Base-by-base conservation (phyloP, 2,329 filamentous ascomycete species). In the Nectriaceae sp. region DNA sequence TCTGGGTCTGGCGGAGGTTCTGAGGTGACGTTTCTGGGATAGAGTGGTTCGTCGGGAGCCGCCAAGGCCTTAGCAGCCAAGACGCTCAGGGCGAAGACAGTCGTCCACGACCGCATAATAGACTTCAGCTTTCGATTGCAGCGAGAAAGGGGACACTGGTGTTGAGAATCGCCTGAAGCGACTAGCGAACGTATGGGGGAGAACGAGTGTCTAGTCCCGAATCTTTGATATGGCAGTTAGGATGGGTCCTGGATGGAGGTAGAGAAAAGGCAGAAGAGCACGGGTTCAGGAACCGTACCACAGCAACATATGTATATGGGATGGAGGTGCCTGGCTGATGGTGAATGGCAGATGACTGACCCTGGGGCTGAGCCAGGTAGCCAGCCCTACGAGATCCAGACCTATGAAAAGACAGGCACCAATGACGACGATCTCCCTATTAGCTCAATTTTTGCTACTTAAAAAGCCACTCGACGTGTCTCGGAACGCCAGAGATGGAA, bases 311-410 rank as follows among this genome's bases (percentile, higher is more conserved):
- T 61, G 48, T 49, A 57, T 44, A 46, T 46, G 58, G 19, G 42
- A 45, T 29, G 35, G 33, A 31, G 21, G 21, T 31, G 42, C 40
- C 37, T 46, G 42, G 44, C 40, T 58, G 54, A 48, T 19, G 33
- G 44, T 24, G 42, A 44, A 36, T 39, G 37, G 40, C 40, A 18
- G 40, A 31, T 19, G 24, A 40, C 11, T 16, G 42, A 44, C 44
- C 44, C 29, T 44, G 60, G 55, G 56, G 57, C 57, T 61, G 54
- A 61, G 60, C 40, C 29, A 53, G 49, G 49, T 44, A 50, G 54
- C 56, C 60, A 51, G 54, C 56, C 60, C 53, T 55, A 59, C 50
- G 41, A 53, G 51, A 41, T 56, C 39, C 42, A 40, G 44, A 43
- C 31, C 41, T 48, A 38, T 40, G 26, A 36, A 42, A 45, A 21